Evolutionary conservation across 2,329 filamentous ascomycete genomes (phyloP).

Genomic region (Zymoseptoria crescenta): DNA sequence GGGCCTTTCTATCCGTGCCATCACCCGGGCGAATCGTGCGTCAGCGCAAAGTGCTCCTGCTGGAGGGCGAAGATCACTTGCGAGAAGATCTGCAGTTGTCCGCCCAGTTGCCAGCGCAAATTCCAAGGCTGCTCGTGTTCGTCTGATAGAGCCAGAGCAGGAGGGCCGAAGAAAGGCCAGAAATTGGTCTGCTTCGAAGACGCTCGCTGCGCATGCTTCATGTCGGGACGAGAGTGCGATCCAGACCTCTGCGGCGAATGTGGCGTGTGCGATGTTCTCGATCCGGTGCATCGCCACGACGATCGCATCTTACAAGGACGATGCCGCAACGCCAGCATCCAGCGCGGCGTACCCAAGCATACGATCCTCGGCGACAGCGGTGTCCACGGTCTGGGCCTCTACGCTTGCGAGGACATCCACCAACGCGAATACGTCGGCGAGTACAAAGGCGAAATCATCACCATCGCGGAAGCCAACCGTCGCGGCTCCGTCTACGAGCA

Average conservation of each 20-base stretch:
- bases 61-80: slow-evolving; percentile 56
- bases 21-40: slow-evolving; percentile 59
- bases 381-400: slow-evolving; percentile 69
- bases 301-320: slow-evolving; percentile 49
- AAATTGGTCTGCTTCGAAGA: slow-evolving; percentile 33
- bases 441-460: slow-evolving; percentile 72
- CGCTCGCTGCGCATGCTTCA: slow-evolving; percentile 57
- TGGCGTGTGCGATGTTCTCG: slow-evolving; percentile 59
- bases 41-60: slow-evolving; percentile 54
- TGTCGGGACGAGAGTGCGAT: slow-evolving; percentile 72
- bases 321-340: slow-evolving; percentile 66
- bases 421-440: slow-evolving; percentile 70
- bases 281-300: slow-evolving; percentile 59
- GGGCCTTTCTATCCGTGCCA: slow-evolving; percentile 57
- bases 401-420: slow-evolving; percentile 58
- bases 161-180: slow-evolving; percentile 32
- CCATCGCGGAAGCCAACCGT: slow-evolving; percentile 59
- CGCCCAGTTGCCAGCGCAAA: slow-evolving; percentile 48
- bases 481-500: slow-evolving; percentile 58
- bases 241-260: slow-evolving; percentile 65
- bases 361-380: slow-evolving; percentile 64
- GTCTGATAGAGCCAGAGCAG: background rate
- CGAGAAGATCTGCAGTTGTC: slow-evolving; percentile 65
- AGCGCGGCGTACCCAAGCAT: slow-evolving; percentile 57
- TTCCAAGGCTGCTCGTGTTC: slow-evolving; percentile 38